phyloP scores from a whole-genome alignment of 2,329 filamentous ascomycete species.

The Trichoderma lentiforme region DNA sequence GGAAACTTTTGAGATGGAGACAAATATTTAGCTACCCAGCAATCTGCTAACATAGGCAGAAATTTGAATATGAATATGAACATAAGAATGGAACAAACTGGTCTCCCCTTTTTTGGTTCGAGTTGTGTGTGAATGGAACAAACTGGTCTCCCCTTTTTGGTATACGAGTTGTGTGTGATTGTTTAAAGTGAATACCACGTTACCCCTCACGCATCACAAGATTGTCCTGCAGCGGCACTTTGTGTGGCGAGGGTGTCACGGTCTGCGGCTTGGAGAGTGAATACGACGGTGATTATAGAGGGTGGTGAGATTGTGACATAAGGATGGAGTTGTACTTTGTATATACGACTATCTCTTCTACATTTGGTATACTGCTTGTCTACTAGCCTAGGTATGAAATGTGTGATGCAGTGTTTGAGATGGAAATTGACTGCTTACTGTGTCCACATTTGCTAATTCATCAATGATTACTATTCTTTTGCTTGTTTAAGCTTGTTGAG shows the following conservation, averaged over 20 bases:
- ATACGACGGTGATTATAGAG: not conserved
- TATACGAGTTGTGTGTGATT: not conserved
- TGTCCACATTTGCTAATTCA: not conserved
- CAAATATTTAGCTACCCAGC: constrained; percentile 1
- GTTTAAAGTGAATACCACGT: not conserved
- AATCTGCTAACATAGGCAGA: constrained; percentile 9
- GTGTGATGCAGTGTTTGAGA: not conserved
- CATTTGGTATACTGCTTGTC: not conserved
- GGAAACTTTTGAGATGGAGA: constrained; percentile 7
- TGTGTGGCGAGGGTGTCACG: not conserved
- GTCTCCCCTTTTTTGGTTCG: not conserved
- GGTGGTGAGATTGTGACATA: not conserved
- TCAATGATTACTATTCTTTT: not conserved
- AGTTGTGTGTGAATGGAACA: not conserved
- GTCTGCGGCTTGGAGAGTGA: not conserved
- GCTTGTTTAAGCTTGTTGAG: not conserved
- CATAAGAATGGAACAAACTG: constrained; percentile 8
- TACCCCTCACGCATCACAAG: not conserved
- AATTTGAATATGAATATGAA: constrained; percentile 14
- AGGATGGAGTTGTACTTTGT: not conserved
- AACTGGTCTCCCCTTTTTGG: not conserved
- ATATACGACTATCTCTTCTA: not conserved
- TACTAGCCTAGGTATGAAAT: not conserved
- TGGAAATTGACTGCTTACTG: not conserved
- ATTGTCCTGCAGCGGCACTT: not conserved